These are phyloP conservation scores for Boehmeria nivea DNA, from an alignment of 306 rosid species.

Conservation along the genomic window DNA sequence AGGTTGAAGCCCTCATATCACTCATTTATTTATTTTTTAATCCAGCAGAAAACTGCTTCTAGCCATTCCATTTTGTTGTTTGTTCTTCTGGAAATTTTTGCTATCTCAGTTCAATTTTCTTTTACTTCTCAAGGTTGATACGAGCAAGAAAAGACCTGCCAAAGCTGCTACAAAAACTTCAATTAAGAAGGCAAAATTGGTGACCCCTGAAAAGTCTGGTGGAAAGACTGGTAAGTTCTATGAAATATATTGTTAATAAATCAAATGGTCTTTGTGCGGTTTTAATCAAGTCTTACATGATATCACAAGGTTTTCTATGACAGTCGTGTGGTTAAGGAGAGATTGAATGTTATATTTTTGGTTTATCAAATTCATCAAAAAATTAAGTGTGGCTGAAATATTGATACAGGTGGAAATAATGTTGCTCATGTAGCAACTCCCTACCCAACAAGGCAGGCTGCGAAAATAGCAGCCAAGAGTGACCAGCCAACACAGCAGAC, in stretches of 20 bases:
- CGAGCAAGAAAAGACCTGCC: slow-evolving; percentile 39
- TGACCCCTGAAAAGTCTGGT: slow-evolving; percentile 57
- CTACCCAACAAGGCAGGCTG: slow-evolving; percentile 55
- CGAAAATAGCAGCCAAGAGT: slow-evolving; percentile 27
- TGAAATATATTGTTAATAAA: too few species aligned
- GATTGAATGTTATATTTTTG: too few species aligned
- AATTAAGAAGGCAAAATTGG: slow-evolving; percentile 53
- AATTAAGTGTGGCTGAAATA: neutral
- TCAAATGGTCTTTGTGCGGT: too few species aligned
- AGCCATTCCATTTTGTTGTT: neutral
- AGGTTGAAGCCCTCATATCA: slow-evolving; percentile 28
- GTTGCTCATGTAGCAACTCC: slow-evolving; percentile 54
- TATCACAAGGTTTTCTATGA: too few species aligned
- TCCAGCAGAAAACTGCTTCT: neutral
- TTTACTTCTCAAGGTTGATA: slow-evolving; percentile 29
- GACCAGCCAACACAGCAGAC: slow-evolving; percentile 37
- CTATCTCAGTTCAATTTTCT: neutral
- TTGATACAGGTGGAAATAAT: slow-evolving; percentile 36
- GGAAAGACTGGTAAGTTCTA: slow-evolving; percentile 45
- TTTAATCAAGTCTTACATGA: too few species aligned
- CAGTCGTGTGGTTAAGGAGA: too few species aligned
- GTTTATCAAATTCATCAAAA: too few species aligned
- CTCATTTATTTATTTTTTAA: neutral
- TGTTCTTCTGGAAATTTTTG: neutral
- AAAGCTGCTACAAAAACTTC: slow-evolving; percentile 39